phyloP scores from a whole-genome alignment of 2,329 filamentous ascomycete species.

The Phymatotrichopsis omnivora region DNA sequence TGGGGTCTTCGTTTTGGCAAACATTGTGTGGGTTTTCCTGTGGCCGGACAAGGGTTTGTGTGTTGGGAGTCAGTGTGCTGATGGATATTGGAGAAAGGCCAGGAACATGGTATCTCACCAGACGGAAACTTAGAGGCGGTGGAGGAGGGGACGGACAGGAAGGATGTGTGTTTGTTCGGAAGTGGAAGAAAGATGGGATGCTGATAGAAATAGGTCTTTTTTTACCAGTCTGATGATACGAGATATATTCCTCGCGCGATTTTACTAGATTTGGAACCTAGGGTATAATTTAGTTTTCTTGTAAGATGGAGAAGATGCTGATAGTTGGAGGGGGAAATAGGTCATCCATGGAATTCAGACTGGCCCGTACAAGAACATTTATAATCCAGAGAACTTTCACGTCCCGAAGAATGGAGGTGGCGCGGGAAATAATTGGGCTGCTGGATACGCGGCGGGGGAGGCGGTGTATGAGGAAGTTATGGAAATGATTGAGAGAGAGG shows the following conservation, averaged over 20 bases:
- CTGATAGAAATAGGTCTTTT: conserved; percentile 14
- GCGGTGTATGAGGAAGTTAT: conserved; percentile 91
- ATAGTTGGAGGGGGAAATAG: conserved; percentile 34
- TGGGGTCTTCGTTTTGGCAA: conserved; percentile 44
- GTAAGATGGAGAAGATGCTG: neutral
- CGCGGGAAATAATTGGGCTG: conserved; percentile 96
- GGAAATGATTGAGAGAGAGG: conserved; percentile 98
- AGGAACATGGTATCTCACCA: conserved; percentile 95
- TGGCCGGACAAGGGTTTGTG: conserved; percentile 13
- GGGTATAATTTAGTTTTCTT: conserved; percentile 44
- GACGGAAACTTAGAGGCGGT: conserved; percentile 96
- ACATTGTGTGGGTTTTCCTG: conserved; percentile 29
- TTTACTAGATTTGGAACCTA: conserved; percentile 84
- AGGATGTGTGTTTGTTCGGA: conserved; percentile 97
- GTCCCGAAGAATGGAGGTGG: conserved; percentile 87
- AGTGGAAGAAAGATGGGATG: neutral
- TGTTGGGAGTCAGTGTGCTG: neutral
- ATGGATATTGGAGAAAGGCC: too few relatives aligned
- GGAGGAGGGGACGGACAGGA: conserved; percentile 92
- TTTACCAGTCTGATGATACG: conserved; percentile 76
- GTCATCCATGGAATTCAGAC: conserved; percentile 88
- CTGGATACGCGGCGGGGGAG: conserved; percentile 89
- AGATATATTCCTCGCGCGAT: conserved; percentile 96
- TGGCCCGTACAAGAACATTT: conserved; percentile 94
- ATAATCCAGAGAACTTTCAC: conserved; percentile 99